A percentile compares a stretch with the other conserved stretches of the same genome.
Conservation (phyloP, 306 rosid species). For the Ziziphus jujuba region DNA sequence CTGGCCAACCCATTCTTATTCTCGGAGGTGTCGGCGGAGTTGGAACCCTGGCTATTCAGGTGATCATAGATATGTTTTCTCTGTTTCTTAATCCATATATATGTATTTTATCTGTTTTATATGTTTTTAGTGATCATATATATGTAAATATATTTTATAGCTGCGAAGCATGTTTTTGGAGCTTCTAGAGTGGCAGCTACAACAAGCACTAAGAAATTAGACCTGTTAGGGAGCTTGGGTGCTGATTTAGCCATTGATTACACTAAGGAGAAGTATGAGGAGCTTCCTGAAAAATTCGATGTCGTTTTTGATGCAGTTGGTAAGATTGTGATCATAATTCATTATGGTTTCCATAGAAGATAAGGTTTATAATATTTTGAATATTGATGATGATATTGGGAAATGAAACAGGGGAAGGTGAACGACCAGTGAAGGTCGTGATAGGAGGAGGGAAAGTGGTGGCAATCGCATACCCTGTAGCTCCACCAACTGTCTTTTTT, state of each 20-base stretch:
- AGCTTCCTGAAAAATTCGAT: slow-evolving; percentile 67
- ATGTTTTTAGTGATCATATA: no score
- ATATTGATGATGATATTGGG: neutral
- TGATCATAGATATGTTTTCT: slow-evolving; percentile 3
- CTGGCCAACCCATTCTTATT: slow-evolving; percentile 65
- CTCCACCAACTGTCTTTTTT: slow-evolving; percentile 33
- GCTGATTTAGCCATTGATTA: slow-evolving; percentile 67
- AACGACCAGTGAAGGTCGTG: slow-evolving; percentile 47
- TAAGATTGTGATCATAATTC: slow-evolving; percentile 10
- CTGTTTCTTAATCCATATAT: neutral
- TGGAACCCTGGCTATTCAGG: slow-evolving; percentile 64
- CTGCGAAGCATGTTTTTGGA: slow-evolving; percentile 69
- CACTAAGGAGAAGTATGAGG: slow-evolving; percentile 55
- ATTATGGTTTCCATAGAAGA: neutral
- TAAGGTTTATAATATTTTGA: no score
- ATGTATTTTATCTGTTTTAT: no score
- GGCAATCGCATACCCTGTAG: slow-evolving; percentile 39
- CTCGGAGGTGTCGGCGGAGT: slow-evolving; percentile 85
- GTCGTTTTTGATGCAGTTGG: slow-evolving; percentile 68
- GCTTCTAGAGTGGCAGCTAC: slow-evolving; percentile 73
- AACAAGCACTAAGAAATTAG: slow-evolving; percentile 55
- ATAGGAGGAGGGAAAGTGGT: slow-evolving; percentile 65
- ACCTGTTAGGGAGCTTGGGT: slow-evolving; percentile 53
- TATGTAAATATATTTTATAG: no score
- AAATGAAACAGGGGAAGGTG: slow-evolving; percentile 42